phyloP scores from a whole-genome alignment of 2,329 filamentous ascomycete genomes.

The Apiospora arundinis region DNA sequence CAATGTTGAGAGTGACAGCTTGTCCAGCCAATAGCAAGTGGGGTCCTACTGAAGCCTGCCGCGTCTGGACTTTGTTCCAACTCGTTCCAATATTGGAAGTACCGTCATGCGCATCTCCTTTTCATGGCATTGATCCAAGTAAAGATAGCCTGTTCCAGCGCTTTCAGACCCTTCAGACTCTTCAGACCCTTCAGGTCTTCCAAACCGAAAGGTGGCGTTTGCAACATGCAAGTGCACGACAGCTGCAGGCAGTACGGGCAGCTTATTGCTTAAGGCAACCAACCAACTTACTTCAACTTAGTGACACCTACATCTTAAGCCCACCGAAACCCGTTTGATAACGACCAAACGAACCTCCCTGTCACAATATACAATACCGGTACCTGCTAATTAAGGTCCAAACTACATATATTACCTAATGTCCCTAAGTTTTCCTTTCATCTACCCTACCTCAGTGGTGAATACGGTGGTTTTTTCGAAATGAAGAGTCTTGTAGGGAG shows the following conservation, averaged over 20 bases:
- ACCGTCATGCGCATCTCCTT: conserved; percentile 6
- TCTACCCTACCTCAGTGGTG: not conserved
- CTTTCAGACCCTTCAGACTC: not conserved
- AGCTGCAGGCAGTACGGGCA: no score
- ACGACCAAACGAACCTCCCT: not conserved
- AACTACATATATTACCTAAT: not conserved
- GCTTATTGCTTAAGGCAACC: no score
- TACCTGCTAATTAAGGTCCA: not conserved
- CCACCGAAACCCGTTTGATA: not conserved
- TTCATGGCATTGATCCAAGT: not conserved
- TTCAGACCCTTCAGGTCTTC: not conserved
- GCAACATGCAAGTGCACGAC: no score
- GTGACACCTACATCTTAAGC: not conserved
- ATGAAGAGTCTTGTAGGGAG: no score
- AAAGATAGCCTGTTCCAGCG: not conserved
- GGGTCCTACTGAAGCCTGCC: conserved; percentile 10
- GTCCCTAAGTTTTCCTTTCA: not conserved
- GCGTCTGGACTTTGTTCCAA: conserved; percentile 19
- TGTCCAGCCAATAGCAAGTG: conserved; percentile 19
- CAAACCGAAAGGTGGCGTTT: not conserved
- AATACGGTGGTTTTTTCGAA: no score
- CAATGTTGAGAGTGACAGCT: conserved; percentile 12
- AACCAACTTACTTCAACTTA: no score
- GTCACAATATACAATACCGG: not conserved
- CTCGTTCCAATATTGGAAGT: conserved; percentile 8